Percentiles rank a stretch among this genome's conserved stretches.
These are phyloP conservation scores for Globisporangium recalcitrans DNA, from an alignment of 352 stramenopile species.

Conservation along the genomic window DNA sequence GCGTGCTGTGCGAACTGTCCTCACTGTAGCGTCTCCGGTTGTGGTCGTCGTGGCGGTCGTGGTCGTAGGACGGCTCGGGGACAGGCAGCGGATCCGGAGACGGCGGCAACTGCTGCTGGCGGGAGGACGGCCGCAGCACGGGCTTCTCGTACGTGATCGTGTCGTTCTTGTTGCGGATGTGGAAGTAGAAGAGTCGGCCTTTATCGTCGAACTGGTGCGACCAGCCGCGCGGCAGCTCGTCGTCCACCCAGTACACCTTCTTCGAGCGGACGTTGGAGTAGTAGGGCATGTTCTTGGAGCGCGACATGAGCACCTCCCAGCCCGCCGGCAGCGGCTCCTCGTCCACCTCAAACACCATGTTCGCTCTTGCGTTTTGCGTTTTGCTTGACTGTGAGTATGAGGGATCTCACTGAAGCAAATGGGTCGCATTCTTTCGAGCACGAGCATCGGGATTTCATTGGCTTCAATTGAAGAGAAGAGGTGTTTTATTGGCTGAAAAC, in stretches of 20 bases:
- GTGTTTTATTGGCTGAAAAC: no score
- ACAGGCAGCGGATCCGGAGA: conserved; percentile 39
- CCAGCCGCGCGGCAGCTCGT: conserved; percentile 76
- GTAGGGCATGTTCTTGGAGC: conserved; percentile 81
- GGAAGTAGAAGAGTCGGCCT: conserved; percentile 62
- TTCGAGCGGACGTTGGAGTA: conserved; percentile 76
- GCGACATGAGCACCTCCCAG: conserved; percentile 78
- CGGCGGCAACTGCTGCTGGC: not conserved
- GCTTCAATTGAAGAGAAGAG: no score
- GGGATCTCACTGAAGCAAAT: no score
- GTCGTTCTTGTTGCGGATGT: conserved; percentile 62
- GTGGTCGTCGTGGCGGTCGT: conserved; percentile 9
- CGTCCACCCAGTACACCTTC: conserved; percentile 82
- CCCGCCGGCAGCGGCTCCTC: conserved; percentile 59
- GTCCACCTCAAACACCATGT: conserved; percentile 42
- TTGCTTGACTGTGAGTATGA: no score
- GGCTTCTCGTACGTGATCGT: conserved; percentile 76
- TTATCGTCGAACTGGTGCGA: conserved; percentile 72
- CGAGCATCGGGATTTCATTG: no score
- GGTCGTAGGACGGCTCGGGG: conserved; percentile 40
- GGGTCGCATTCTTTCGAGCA: no score
- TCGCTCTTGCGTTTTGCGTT: not conserved
- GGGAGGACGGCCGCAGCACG: conserved; percentile 25
- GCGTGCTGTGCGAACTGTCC: conserved; percentile 15
- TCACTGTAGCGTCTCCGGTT: conserved; percentile 11